These are phyloP conservation scores for Sugiyamaella grinbergsii DNA, from an alignment of 1,139 yeast species.

Conservation along the genomic window DNA sequence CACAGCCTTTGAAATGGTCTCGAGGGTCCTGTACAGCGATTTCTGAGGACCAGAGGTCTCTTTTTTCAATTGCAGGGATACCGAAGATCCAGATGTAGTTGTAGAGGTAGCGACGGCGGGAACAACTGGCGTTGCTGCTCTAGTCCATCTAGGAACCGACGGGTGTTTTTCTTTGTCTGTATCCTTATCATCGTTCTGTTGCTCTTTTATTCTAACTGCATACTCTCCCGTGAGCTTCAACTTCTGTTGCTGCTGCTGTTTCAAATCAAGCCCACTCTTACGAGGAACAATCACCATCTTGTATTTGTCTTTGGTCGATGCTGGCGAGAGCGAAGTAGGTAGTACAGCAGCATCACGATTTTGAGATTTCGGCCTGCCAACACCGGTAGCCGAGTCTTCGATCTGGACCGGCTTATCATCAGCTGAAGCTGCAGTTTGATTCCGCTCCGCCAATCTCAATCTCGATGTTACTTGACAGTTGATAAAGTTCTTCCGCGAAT, in stretches of 20 bases:
- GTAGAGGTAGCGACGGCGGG: background rate
- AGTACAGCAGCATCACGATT: slow-evolving; percentile 69
- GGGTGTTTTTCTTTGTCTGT: background rate
- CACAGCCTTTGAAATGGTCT: slow-evolving; percentile 2
- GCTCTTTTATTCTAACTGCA: slow-evolving; percentile 2
- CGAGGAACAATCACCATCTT: slow-evolving; percentile 52
- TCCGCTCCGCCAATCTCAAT: slow-evolving; percentile 34
- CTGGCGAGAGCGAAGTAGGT: slow-evolving; percentile 90
- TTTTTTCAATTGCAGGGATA: background rate
- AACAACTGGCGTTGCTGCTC: slow-evolving; percentile 8
- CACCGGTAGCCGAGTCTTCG: background rate
- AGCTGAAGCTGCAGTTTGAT: slow-evolving; percentile 13
- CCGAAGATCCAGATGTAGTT: background rate
- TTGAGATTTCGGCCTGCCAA: slow-evolving; percentile 55
- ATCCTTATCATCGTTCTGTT: background rate
- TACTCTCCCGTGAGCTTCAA: slow-evolving; percentile 10
- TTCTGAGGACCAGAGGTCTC: background rate
- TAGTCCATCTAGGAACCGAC: slow-evolving; percentile 11
- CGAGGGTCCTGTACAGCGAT: slow-evolving; percentile 4
- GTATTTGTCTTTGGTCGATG: slow-evolving; percentile 85
- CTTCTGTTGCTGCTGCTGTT: slow-evolving; percentile 23
- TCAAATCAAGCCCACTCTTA: slow-evolving; percentile 21
- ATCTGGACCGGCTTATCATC: slow-evolving; percentile 50
- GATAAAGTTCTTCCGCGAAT: slow-evolving; percentile 70
- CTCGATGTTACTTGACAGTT: slow-evolving; percentile 45